A percentile compares a stretch with the other conserved stretches of the same genome.
These are phyloP conservation scores for Aspergillus quadricinctus DNA, from an alignment of 2,329 filamentous ascomycete genomes.

Conservation along the genomic window DNA sequence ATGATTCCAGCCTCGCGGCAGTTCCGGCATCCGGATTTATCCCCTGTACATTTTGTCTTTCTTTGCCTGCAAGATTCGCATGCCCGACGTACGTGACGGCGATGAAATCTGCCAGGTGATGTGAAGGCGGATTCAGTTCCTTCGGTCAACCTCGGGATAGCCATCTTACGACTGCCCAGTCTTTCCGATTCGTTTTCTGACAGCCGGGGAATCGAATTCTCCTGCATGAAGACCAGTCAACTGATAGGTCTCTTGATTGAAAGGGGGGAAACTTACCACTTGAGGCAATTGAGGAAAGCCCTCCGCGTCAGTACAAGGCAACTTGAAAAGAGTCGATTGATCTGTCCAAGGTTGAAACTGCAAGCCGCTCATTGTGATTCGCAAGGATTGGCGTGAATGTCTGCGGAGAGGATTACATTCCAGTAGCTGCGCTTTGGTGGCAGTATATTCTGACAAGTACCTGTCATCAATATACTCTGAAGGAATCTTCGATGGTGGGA, in stretches of 20 bases:
- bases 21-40: conserved; percentile 41
- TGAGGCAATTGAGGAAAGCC: conserved; percentile 25
- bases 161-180: conserved; percentile 28
- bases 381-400: not conserved
- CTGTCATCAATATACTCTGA: not conserved
- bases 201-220: conserved; percentile 19
- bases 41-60: conserved; percentile 45
- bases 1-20: conserved; percentile 41
- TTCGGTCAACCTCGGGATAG: conserved; percentile 34
- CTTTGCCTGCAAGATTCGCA: conserved; percentile 44
- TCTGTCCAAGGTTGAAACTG: conserved; percentile 27
- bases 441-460: not conserved
- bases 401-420: not conserved
- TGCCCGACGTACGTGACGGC: conserved; percentile 36
- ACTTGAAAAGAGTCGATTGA: conserved; percentile 27
- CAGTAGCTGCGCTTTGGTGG: not conserved
- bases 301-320: conserved; percentile 29
- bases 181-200: conserved; percentile 19
- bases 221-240: conserved; percentile 13
- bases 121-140: conserved; percentile 29
- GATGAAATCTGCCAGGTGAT: conserved; percentile 32
- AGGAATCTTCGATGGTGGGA: not conserved
- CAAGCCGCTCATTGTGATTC: conserved; percentile 25
- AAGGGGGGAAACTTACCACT: conserved; percentile 19
- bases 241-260: not conserved